A percentile compares a stretch with the other conserved stretches of the same genome.
phyloP scores from a whole-genome alignment of 2,329 filamentous ascomycete genomes.

The Paecilomyces niveus region DNA sequence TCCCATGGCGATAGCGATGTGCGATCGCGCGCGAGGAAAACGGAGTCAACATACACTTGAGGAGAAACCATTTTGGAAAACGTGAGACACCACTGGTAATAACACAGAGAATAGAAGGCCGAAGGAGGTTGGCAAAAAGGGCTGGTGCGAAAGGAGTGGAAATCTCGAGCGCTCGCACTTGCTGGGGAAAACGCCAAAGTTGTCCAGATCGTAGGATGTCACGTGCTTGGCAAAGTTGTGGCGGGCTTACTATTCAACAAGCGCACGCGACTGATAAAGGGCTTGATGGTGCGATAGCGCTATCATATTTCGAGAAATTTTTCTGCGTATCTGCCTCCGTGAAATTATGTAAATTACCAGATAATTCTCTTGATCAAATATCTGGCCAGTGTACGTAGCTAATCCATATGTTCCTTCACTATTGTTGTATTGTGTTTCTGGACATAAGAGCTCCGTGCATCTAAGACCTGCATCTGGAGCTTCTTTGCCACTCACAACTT shows the following conservation, averaged over 20 bases:
- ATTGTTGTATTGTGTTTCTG: neutral
- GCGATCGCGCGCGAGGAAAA: neutral
- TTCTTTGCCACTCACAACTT: neutral
- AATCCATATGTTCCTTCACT: neutral
- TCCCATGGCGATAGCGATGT: neutral
- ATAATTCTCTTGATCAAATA: neutral
- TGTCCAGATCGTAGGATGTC: neutral
- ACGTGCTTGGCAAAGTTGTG: neutral
- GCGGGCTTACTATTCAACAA: neutral
- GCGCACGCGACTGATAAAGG: neutral
- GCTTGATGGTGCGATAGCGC: neutral
- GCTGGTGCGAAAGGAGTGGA: neutral
- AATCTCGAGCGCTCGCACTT: neutral
- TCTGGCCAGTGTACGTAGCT: neutral
- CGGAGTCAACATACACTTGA: slow-evolving; percentile 50
- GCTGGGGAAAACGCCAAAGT: neutral
- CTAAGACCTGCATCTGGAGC: neutral
- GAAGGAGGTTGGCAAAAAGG: slow-evolving; percentile 1
- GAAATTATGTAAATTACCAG: neutral
- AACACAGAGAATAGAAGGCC: slow-evolving; percentile 6
- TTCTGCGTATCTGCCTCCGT: neutral
- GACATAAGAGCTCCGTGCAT: neutral
- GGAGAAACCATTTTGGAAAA: slow-evolving; percentile 56
- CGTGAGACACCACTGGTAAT: slow-evolving; percentile 7
- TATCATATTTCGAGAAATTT: neutral